These are phyloP conservation scores for Gillenia trifoliata DNA, from an alignment of 306 rosid genomes.

Conservation along the genomic window DNA sequence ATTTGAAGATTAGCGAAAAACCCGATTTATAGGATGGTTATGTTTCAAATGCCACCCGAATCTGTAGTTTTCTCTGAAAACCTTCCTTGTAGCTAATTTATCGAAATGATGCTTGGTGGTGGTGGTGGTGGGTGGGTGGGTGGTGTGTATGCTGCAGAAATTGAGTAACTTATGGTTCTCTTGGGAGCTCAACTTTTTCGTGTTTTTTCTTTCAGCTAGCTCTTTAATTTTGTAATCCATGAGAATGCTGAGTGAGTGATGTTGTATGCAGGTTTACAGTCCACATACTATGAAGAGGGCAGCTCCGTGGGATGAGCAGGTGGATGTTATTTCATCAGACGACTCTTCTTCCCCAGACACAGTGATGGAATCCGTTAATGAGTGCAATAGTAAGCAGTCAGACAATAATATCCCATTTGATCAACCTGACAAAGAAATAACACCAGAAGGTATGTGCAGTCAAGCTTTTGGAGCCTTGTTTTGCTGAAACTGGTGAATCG, in stretches of 20 bases:
- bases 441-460: constrained; percentile 42
- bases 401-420: neutral
- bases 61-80: neutral
- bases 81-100: neutral
- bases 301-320: constrained; percentile 42
- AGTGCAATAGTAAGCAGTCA: constrained; percentile 16
- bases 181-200: neutral
- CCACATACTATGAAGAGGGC: constrained; percentile 50
- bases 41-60: neutral
- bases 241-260: neutral
- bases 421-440: constrained; percentile 11
- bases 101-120: neutral
- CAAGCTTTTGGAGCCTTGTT: constrained; percentile 1
- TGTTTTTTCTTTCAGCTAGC: neutral
- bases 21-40: neutral
- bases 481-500: neutral
- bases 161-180: neutral
- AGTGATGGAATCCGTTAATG: constrained; percentile 20
- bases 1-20: neutral
- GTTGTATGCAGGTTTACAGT: constrained; percentile 12
- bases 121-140: neutral
- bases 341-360: constrained; percentile 50
- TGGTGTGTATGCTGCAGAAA: neutral
- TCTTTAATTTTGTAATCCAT: neutral
- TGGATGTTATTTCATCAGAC: constrained; percentile 44